Base-by-base conservation (phyloP, 2,329 filamentous ascomycete species). In the Pseudogymnoascus sp. region DNA sequence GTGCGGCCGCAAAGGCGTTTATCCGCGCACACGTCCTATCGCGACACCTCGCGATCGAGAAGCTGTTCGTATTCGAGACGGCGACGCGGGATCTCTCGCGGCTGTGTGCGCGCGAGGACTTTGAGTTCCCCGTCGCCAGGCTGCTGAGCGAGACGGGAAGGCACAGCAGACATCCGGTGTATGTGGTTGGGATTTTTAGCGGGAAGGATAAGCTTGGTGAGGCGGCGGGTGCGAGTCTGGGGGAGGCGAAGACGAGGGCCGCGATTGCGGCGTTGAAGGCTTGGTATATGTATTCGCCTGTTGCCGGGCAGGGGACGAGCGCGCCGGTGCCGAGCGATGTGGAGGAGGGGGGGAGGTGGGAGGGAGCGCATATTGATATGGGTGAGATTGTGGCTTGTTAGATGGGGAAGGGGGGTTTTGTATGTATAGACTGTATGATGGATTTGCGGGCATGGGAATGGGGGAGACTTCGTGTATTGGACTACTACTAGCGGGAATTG, bases 231-330 rank as follows among this genome's bases (percentile, higher is more conserved):
- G 79, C 88, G 59, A 92, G 84, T 75, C 79, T 97, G 63, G 82
- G 91, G 68, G 84, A 91, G 70, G 93, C 90, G 33, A 85, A 91
- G 67, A 82, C 84, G 67, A 84, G 90, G 74, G 94, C 94, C 18
- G 86, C 90, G 38, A 92, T 95, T 71, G 87, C 89, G 66, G 87
- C 92, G 16, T 80, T 99, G 72, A 96, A 96, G 81, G 82, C 88
- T 5, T 99, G 94, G 94, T 99, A 99, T 76, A 80, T 99, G 62
- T 99, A 99, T 79, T 92, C 87, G 74, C 93, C 94, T 1, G 72
- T 35, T 74, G 37, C 23, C 8, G 70, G 69, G 11, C 65, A 67
- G 23, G 66, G 69, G 60, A 67, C 63, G 1, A 66, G 79, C 23
- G 75, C 78, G 5, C 77, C 77, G 33, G 72, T 83, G 62, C 82